A percentile compares a stretch with the other conserved stretches of the same genome.
These are phyloP conservation scores for Hypholoma fasciculare DNA, from an alignment of 768 basidiomycete species.

Conservation along the genomic window DNA sequence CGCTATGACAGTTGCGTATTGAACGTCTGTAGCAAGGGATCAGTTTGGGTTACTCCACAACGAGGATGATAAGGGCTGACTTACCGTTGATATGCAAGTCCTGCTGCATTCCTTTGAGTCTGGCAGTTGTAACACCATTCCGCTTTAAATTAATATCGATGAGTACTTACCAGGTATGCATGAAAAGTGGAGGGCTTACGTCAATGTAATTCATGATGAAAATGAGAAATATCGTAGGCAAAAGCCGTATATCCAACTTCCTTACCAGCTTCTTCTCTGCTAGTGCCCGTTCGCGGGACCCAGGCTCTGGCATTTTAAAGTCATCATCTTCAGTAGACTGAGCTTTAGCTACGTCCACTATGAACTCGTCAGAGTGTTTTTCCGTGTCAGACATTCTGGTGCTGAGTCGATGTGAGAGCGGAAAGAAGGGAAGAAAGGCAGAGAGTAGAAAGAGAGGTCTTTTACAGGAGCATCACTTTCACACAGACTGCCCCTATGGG, in stretches of 20 bases:
- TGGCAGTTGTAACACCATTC: conserved; percentile 49
- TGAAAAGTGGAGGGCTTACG: conserved; percentile 30
- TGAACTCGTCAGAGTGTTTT: conserved; percentile 7
- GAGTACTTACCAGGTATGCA: background rate
- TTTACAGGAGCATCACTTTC: background rate
- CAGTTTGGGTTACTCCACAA: background rate
- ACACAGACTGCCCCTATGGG: background rate
- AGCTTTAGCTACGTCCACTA: background rate
- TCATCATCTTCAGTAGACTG: background rate
- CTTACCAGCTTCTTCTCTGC: conserved; percentile 49
- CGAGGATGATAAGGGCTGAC: background rate
- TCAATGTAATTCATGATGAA: conserved; percentile 72
- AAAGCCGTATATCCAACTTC: conserved; percentile 54
- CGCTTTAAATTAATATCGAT: conserved; percentile 29
- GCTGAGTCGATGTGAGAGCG: background rate
- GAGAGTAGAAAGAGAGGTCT: background rate
- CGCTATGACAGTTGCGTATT: conserved; percentile 25
- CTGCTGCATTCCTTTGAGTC: conserved; percentile 50
- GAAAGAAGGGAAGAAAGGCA: background rate
- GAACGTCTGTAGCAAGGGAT: conserved; percentile 22
- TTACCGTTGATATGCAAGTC: conserved; percentile 47
- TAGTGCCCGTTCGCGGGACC: conserved; percentile 29
- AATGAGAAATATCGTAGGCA: conserved; percentile 59
- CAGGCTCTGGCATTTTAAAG: conserved; percentile 14
- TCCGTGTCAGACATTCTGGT: conserved; percentile 16